Percentiles rank a stretch among this genome's conserved stretches.
These are phyloP conservation scores for Candida namnaoensis DNA, from an alignment of 805 yeast genomes.

Conservation along the genomic window DNA sequence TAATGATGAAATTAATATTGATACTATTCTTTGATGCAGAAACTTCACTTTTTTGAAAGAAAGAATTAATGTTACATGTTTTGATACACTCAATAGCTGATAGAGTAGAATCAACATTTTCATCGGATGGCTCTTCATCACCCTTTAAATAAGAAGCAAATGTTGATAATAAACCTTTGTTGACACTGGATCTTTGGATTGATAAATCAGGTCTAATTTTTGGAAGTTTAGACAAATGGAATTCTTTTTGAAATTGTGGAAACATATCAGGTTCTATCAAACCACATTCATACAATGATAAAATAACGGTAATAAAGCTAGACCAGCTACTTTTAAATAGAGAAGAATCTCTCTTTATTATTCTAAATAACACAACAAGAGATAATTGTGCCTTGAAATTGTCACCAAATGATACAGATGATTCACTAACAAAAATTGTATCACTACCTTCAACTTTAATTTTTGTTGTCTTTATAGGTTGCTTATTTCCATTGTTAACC, in stretches of 20 bases:
- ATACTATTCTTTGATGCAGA: slow-evolving; percentile 16
- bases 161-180: slow-evolving; percentile 81
- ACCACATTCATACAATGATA: slow-evolving; percentile 64
- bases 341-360: slow-evolving; percentile 51
- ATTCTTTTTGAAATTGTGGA: slow-evolving; percentile 51
- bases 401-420: slow-evolving; percentile 77
- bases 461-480: slow-evolving; percentile 3
- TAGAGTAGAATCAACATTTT: slow-evolving; percentile 79
- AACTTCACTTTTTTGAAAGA: slow-evolving; percentile 39
- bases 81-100: slow-evolving; percentile 78
- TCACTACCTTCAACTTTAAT: slow-evolving; percentile 19
- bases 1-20: slow-evolving; percentile 20
- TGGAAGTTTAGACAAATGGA: slow-evolving; percentile 44
- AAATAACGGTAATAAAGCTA: slow-evolving; percentile 46
- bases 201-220: slow-evolving; percentile 60
- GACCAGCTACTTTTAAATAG: slow-evolving; percentile 44
- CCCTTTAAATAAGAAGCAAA: slow-evolving; percentile 90
- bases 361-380: slow-evolving; percentile 75
- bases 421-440: slow-evolving; percentile 63
- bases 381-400: slow-evolving; percentile 91
- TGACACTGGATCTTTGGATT: slow-evolving; percentile 52
- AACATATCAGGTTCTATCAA: slow-evolving; percentile 60
- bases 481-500: neutral
- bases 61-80: slow-evolving; percentile 50
- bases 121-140: slow-evolving; percentile 92